A percentile compares a stretch with the other conserved stretches of the same genome.
These are phyloP conservation scores for Cunninghamia lanceolata DNA, from an alignment of 75 land plant species.

Conservation along the genomic window DNA sequence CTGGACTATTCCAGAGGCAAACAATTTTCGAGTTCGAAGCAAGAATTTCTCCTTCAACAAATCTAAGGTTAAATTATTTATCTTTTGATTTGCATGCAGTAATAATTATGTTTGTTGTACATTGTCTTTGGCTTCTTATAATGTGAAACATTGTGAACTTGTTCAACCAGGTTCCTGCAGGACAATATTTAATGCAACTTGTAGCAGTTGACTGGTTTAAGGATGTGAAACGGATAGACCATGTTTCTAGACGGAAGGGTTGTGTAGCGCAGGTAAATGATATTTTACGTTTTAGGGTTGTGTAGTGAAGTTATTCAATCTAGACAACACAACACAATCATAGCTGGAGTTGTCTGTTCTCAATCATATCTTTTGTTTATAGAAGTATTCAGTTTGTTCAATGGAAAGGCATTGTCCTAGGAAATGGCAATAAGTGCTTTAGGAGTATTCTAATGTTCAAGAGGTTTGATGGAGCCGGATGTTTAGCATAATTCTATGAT, in stretches of 20 bases:
- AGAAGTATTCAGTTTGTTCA: not conserved
- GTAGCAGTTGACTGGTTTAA: slow-evolving; percentile 97
- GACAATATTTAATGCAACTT: slow-evolving; percentile 82
- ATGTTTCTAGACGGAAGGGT: slow-evolving; percentile 81
- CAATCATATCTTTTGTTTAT: not conserved
- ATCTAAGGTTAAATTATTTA: slow-evolving; percentile 49
- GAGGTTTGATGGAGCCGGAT: not conserved
- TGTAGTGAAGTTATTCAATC: not conserved
- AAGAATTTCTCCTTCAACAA: slow-evolving; percentile 62
- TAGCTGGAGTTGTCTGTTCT: not conserved
- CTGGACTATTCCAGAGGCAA: slow-evolving; percentile 76
- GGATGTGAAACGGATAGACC: slow-evolving; percentile 75
- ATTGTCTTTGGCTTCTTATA: not conserved
- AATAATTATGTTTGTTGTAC: not conserved
- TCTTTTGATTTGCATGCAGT: not conserved
- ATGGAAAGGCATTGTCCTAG: not conserved
- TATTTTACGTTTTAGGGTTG: not conserved
- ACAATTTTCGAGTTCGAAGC: slow-evolving; percentile 86
- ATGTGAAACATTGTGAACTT: not conserved
- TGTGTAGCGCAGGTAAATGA: slow-evolving; percentile 77
- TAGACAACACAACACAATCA: no score
- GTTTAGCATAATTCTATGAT: not conserved
- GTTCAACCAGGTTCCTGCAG: slow-evolving; percentile 67
- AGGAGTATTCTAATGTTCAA: not conserved
- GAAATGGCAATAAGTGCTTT: not conserved